Conservation (phyloP, 2,329 filamentous ascomycete species). For the Sclerotinia trifoliorum region DNA sequence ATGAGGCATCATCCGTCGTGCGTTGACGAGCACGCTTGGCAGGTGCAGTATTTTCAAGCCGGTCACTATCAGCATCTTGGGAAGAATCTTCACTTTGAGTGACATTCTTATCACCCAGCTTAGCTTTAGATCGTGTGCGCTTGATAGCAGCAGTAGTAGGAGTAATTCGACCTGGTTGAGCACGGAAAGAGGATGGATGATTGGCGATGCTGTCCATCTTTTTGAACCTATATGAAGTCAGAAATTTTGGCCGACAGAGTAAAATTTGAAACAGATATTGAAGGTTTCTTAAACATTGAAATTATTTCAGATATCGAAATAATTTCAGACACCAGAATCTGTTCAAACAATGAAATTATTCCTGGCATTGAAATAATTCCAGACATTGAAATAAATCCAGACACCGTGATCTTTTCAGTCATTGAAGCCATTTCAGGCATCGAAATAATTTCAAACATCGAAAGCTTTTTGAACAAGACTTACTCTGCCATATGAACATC, state of each 20-base stretch:
- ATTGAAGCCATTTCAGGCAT: background rate
- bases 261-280: background rate
- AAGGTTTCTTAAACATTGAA: background rate
- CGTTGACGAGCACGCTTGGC: conserved; percentile 71
- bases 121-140: conserved; percentile 58
- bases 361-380: background rate
- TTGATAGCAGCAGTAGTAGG: conserved; percentile 49
- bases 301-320: too few relatives aligned
- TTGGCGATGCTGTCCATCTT: conserved; percentile 97
- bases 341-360: background rate
- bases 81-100: conserved; percentile 24
- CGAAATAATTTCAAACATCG: background rate
- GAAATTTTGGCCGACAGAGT: background rate
- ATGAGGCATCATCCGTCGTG: conserved; percentile 67
- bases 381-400: too few relatives aligned
- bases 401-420: too few relatives aligned
- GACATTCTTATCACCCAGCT: conserved; percentile 57
- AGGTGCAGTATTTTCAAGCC: conserved; percentile 42
- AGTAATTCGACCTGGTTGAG: conserved; percentile 53
- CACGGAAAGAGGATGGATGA: conserved; percentile 76
- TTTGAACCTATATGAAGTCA: conserved; percentile 56
- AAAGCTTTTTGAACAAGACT: background rate
- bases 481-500: conserved; percentile 75
- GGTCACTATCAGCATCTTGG: conserved; percentile 23
- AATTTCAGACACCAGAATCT: background rate